A percentile compares a stretch with the other conserved stretches of the same genome.
Conservation (phyloP, 257 asterid genomes). For the Agastache rugosa region DNA sequence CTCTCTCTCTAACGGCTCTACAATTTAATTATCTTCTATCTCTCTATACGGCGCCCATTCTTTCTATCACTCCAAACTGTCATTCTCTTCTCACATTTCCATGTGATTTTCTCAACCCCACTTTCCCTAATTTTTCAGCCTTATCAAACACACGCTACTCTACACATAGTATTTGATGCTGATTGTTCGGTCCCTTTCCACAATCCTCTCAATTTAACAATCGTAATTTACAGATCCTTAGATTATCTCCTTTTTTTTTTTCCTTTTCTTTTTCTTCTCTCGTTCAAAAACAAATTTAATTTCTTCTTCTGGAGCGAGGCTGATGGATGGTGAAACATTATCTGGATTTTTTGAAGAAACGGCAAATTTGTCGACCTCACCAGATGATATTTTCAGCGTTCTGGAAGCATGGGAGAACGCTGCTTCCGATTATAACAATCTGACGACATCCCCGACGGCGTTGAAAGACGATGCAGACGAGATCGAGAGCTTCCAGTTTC, state of each 20-base stretch:
- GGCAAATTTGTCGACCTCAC: constrained; percentile 18
- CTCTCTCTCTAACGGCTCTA: constrained; percentile 17
- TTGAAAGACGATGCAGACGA: neutral
- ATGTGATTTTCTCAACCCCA: constrained; percentile 19
- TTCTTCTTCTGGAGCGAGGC: neutral
- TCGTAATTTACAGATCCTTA: no score
- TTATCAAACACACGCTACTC: neutral
- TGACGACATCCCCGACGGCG: constrained; percentile 4
- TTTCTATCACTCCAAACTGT: neutral
- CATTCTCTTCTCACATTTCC: constrained; percentile 25
- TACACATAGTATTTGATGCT: constrained; percentile 40
- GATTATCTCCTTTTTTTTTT: no score
- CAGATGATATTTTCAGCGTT: constrained; percentile 71
- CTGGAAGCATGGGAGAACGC: constrained; percentile 66
- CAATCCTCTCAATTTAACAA: neutral
- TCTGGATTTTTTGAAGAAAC: constrained; percentile 50
- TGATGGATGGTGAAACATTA: constrained; percentile 57
- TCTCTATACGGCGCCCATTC: neutral
- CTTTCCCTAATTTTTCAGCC: no score
- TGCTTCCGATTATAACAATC: constrained; percentile 13
- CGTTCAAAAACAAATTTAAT: neutral
- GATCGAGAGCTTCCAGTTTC: constrained; percentile 43
- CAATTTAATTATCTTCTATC: neutral
- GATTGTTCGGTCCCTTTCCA: constrained; percentile 62
- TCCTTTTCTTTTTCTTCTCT: no score